Conservation (phyloP, 2,329 filamentous ascomycete genomes). For the Xylariaceae sp. region DNA sequence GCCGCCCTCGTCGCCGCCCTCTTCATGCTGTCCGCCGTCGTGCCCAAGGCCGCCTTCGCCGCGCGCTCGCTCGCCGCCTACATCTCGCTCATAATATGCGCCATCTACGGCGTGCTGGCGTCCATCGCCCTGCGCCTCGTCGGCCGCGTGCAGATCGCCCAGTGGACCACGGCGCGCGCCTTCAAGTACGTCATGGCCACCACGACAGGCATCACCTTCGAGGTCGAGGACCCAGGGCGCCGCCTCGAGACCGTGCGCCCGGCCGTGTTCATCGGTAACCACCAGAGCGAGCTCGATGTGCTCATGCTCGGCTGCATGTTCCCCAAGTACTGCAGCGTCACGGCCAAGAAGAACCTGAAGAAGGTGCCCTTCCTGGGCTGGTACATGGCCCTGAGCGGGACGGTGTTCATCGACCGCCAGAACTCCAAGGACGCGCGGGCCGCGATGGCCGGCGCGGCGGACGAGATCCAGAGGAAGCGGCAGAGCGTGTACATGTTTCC, state of each 20-base stretch:
- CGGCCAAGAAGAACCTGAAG: slow-evolving; percentile 82
- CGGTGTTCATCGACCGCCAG: slow-evolving; percentile 91
- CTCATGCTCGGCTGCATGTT: slow-evolving; percentile 87
- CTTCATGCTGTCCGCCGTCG: slow-evolving; percentile 57
- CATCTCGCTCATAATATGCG: slow-evolving; percentile 53
- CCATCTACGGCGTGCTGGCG: slow-evolving; percentile 71
- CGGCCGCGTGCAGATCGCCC: slow-evolving; percentile 71
- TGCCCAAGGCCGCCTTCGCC: slow-evolving; percentile 60
- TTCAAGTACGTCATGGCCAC: slow-evolving; percentile 78
- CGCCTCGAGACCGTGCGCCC: slow-evolving; percentile 65
- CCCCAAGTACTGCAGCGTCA: slow-evolving; percentile 87
- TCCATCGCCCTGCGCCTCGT: slow-evolving; percentile 66
- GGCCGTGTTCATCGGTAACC: slow-evolving; percentile 88
- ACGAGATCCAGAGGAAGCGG: slow-evolving; percentile 67
- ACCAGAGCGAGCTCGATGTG: slow-evolving; percentile 94
- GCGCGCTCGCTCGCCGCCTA: slow-evolving; percentile 66
- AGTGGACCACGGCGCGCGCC: slow-evolving; percentile 76
- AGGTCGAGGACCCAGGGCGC: slow-evolving; percentile 63
- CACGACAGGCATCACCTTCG: slow-evolving; percentile 74
- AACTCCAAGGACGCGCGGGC: slow-evolving; percentile 78
- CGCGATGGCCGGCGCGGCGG: slow-evolving; percentile 78
- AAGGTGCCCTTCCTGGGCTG: slow-evolving; percentile 81
- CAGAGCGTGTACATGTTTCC: slow-evolving; percentile 85
- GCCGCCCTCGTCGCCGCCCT: slow-evolving; percentile 47
- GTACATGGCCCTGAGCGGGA: slow-evolving; percentile 87